phyloP scores from a whole-genome alignment of 2,329 filamentous ascomycete species.

The Penicillium occitanis region DNA sequence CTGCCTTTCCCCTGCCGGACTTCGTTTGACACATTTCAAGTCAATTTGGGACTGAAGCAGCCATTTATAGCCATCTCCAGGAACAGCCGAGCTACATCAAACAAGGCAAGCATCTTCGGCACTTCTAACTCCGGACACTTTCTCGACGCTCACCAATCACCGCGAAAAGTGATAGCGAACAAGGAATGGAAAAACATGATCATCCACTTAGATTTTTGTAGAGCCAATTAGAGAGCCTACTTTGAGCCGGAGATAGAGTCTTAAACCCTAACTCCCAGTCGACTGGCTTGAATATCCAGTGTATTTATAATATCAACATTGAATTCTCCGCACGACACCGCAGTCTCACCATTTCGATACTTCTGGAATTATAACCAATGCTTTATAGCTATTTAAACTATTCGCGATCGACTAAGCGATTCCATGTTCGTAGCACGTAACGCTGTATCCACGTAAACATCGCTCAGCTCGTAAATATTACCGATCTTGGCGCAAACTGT shows the following conservation, averaged over 20 bases:
- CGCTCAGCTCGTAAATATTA: neutral
- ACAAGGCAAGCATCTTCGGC: neutral
- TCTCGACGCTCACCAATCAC: neutral
- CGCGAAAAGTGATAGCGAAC: neutral
- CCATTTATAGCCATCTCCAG: neutral
- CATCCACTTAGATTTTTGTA: neutral
- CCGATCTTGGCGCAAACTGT: no score
- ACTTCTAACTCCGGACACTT: neutral
- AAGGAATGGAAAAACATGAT: neutral
- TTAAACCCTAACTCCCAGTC: slow-evolving; percentile 9
- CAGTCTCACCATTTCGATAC: neutral
- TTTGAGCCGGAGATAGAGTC: neutral
- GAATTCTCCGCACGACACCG: neutral
- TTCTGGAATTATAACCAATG: neutral
- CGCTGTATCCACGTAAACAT: neutral
- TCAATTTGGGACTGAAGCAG: neutral
- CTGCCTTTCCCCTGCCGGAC: neutral
- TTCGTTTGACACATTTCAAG: neutral
- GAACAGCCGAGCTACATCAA: neutral
- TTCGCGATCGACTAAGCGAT: neutral
- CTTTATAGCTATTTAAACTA: neutral
- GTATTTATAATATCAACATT: neutral
- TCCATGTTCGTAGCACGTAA: neutral
- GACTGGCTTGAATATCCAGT: neutral
- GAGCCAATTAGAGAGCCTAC: neutral